phyloP scores from a whole-genome alignment of 192 early-diverging fungal genomes.

The Coemansia brasiliensis region DNA sequence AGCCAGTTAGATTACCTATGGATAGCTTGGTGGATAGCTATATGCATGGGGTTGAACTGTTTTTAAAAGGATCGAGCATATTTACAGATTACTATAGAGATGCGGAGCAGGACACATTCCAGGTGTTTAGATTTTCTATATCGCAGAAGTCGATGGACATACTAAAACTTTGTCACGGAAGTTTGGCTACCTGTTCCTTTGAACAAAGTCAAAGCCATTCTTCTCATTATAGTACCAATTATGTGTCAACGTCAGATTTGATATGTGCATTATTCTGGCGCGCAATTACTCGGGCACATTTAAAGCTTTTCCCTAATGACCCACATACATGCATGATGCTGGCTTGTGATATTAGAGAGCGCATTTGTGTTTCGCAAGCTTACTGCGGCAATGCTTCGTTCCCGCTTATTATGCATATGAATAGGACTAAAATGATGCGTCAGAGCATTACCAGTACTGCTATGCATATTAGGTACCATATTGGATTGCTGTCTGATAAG shows the following conservation, averaged over 20 bases:
- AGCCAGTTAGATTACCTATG: too few species aligned
- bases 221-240: conserved; percentile 5
- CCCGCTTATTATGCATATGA: conserved; percentile 28
- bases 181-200: conserved; percentile 7
- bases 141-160: background rate
- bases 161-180: conserved; percentile 23
- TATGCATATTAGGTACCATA: conserved; percentile 21
- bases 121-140: conserved; percentile 14
- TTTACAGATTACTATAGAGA: too few species aligned
- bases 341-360: conserved; percentile 36
- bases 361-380: conserved; percentile 14
- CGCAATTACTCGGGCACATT: conserved; percentile 35
- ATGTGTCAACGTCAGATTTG: conserved; percentile 40
- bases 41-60: too few species aligned
- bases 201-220: background rate
- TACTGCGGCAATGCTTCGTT: conserved; percentile 45
- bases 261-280: conserved; percentile 36
- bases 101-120: background rate
- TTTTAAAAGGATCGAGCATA: too few species aligned
- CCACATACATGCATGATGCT: conserved; percentile 38
- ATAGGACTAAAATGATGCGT: conserved; percentile 8
- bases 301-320: conserved; percentile 7
- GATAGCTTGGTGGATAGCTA: too few species aligned
- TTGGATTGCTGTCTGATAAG: conserved; percentile 8
- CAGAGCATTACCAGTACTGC: conserved; percentile 37